Evolutionary conservation across 2,329 filamentous ascomycete species (phyloP), one percentile per base, ranked within the genome.

Genomic region (Penicillium decumbens): DNA sequence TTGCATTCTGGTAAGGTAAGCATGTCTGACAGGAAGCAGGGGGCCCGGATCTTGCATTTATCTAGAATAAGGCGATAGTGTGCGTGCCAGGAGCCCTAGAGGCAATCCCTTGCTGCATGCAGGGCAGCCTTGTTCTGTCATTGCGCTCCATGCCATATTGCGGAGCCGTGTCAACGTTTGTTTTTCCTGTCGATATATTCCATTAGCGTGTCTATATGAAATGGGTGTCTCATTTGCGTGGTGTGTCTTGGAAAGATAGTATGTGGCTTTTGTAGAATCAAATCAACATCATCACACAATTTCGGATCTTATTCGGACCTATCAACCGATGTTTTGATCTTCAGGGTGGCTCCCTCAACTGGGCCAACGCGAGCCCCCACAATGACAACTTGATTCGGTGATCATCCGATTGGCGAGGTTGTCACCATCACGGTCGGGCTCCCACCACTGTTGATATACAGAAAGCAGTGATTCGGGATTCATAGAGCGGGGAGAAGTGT

Each of bases 21-120:
- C 41, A 51, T 54, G 54, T 51, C 45, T 54, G 54, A 54, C 54
- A 54, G 54, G 33, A 54, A 54, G 51, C 47, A 54, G 51, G 54
- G 54, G 51, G 38, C 15, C 32, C 20, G n/a, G 43, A 51, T 51
- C 48, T 48, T 41, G 38, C 38, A 45, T 43, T 41, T 45, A 35
- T 20, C 33, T 3, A 37, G 33, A 18, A 37, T 12, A 37, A 20
- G 15, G 33, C n/a, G 18, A 4, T 40, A 40, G 29, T 39, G 41
- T 47, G 38, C 47, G 45, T 54, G 52, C 47, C 33, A 27, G 46
- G 35, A 41, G 37, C 44, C 32, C 45, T 52, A 45, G 42, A 48
- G 46, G 20, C 20, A 35, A 53, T 51, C 51, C 44, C 49, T 54
- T 54, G 46, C 51, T 39, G 43, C 44, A 49, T 46, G 54, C 51